Percentiles rank a stretch among this genome's conserved stretches.
These are phyloP conservation scores for Russula compacta DNA, from an alignment of 768 basidiomycete genomes.

Conservation along the genomic window DNA sequence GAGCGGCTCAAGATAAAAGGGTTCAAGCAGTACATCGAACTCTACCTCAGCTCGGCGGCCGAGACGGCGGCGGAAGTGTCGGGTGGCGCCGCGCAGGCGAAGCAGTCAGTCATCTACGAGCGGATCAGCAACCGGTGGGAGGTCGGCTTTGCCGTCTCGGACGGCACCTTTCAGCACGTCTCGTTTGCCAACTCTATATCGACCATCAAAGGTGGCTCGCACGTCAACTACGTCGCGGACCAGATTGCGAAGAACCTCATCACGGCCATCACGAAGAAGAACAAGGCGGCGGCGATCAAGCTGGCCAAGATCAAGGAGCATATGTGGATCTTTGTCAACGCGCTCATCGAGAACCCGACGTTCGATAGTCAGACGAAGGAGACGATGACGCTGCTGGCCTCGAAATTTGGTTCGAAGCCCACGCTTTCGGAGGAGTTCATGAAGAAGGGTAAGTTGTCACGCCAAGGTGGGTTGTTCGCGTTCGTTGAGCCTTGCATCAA, in stretches of 20 bases:
- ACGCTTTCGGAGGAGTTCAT: constrained; percentile 82
- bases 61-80: constrained; percentile 59
- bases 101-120: constrained; percentile 79
- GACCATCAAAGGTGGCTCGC: constrained; percentile 93
- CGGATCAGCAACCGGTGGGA: constrained; percentile 81
- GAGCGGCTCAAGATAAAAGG: constrained; percentile 86
- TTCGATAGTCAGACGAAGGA: constrained; percentile 99
- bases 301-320: constrained; percentile 92
- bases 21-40: constrained; percentile 95
- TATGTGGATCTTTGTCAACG: constrained; percentile 97
- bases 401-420: constrained; percentile 89
- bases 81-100: constrained; percentile 70
- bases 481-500: constrained; percentile 25
- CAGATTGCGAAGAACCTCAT: constrained; percentile 83
- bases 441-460: constrained; percentile 66
- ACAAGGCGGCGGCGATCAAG: constrained; percentile 93
- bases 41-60: constrained; percentile 77
- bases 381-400: constrained; percentile 73
- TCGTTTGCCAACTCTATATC: constrained; percentile 98
- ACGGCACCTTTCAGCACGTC: constrained; percentile 86
- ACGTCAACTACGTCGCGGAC: constrained; percentile 77
- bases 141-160: constrained; percentile 88
- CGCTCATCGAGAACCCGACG: constrained; percentile 92
- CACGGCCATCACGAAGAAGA: constrained; percentile 85
- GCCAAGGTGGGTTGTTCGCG: neutral